phyloP scores from a whole-genome alignment of 2,329 filamentous ascomycete species.

The Talaromyces sp. region DNA sequence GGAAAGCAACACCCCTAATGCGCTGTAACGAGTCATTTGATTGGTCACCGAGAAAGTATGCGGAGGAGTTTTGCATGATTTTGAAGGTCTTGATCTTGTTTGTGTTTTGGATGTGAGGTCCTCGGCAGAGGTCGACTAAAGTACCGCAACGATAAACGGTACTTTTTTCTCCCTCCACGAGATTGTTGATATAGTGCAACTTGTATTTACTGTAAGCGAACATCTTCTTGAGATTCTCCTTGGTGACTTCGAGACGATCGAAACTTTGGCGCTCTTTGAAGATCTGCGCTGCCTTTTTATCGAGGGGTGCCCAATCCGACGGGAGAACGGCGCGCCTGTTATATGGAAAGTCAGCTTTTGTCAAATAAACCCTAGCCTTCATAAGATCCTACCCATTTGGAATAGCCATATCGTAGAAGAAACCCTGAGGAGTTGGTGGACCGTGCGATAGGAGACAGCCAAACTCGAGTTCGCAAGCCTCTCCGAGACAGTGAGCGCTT shows the following conservation, averaged over 20 bases:
- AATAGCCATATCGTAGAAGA: slow-evolving; percentile 96
- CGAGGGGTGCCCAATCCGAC: slow-evolving; percentile 78
- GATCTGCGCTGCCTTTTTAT: slow-evolving; percentile 74
- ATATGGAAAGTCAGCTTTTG: not conserved
- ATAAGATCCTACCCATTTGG: slow-evolving; percentile 54
- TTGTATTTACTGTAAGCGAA: slow-evolving; percentile 99
- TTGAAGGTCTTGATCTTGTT: slow-evolving; percentile 92
- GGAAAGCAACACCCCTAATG: slow-evolving; percentile 95
- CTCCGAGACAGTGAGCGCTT: slow-evolving; percentile 90
- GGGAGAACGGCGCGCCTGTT: slow-evolving; percentile 62
- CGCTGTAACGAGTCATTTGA: slow-evolving; percentile 93
- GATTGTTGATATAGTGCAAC: slow-evolving; percentile 92
- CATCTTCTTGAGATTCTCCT: slow-evolving; percentile 90
- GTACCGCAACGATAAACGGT: slow-evolving; percentile 94
- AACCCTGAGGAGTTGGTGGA: slow-evolving; percentile 84
- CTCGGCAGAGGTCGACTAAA: slow-evolving; percentile 90
- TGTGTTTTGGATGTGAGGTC: slow-evolving; percentile 90
- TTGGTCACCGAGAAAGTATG: slow-evolving; percentile 92
- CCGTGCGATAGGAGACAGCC: slow-evolving; percentile 92
- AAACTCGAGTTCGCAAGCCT: slow-evolving; percentile 85
- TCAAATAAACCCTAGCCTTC: not conserved
- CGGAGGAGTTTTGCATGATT: slow-evolving; percentile 80
- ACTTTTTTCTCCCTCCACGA: slow-evolving; percentile 85
- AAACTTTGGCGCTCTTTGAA: slow-evolving; percentile 97
- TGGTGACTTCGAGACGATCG: slow-evolving; percentile 81